These are phyloP conservation scores for Chrysanthemum lavandulifolium DNA, from an alignment of 129 eudicot genomes.

Conservation along the genomic window DNA sequence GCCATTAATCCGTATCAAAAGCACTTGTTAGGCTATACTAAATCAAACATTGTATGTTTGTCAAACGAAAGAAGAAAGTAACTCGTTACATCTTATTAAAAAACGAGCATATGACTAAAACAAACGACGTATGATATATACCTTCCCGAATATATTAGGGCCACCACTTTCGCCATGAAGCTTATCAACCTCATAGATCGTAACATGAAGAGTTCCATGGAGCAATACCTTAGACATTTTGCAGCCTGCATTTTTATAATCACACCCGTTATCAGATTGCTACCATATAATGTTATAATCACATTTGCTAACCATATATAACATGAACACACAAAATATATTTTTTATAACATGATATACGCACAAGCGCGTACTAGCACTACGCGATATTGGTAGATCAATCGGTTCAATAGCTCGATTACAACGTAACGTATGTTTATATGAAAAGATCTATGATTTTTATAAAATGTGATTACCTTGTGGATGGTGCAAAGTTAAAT, in stretches of 20 bases:
- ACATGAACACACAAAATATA: background rate
- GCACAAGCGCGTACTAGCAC: background rate
- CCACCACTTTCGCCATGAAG: constrained; percentile 39
- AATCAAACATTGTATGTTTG: no score
- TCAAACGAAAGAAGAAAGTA: no score
- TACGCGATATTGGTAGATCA: background rate
- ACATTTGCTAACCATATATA: background rate
- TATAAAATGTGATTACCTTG: background rate
- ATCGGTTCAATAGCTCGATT: constrained; percentile 5
- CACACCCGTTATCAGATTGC: constrained; percentile 1
- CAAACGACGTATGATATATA: constrained; percentile 20
- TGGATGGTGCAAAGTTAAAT: background rate
- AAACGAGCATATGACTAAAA: no score
- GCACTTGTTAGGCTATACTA: no score
- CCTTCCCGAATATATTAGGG: constrained; percentile 49
- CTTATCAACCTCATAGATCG: constrained; percentile 59
- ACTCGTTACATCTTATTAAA: no score
- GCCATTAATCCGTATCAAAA: no score
- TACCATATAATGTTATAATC: background rate
- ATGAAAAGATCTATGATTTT: background rate
- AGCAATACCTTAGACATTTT: constrained; percentile 57
- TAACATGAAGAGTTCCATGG: constrained; percentile 77
- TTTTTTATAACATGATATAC: background rate
- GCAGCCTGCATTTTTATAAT: constrained; percentile 21
- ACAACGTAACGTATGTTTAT: background rate